A percentile compares a stretch with the other conserved stretches of the same genome.
phyloP scores from a whole-genome alignment of 139 green algal species.

The Edaphochlamys debaryana region DNA sequence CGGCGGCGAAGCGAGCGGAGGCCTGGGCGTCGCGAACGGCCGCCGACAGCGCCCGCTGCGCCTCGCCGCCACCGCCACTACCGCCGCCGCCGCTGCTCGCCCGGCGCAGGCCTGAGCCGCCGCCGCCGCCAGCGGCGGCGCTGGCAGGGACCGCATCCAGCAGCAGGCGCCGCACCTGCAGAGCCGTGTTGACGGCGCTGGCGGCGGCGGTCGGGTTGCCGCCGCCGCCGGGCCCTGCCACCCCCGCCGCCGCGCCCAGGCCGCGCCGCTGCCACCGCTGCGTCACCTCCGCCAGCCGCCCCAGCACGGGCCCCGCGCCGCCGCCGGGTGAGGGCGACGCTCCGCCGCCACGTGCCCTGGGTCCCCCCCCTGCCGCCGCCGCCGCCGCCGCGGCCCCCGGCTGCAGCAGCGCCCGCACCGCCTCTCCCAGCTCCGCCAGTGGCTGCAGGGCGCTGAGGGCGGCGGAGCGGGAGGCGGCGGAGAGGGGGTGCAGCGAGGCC shows the following conservation, averaged over 20 bases:
- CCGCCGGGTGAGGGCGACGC: too few species aligned
- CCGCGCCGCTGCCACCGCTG: neutral
- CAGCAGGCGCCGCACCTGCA: conserved; percentile 23
- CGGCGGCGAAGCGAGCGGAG: neutral
- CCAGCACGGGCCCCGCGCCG: neutral
- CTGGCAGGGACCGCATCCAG: conserved; percentile 7
- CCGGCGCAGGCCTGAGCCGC: neutral
- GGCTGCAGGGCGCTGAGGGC: conserved; percentile 29
- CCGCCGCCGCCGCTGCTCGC: neutral
- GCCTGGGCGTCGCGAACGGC: neutral
- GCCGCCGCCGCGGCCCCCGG: neutral
- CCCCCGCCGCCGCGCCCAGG: neutral
- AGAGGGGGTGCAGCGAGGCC: conserved; percentile 26
- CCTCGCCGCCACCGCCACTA: too few species aligned
- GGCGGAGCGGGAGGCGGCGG: neutral
- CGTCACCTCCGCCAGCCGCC: neutral
- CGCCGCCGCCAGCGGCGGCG: neutral
- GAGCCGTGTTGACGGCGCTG: neutral
- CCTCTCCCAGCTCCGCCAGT: conserved; percentile 28
- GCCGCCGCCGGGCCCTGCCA: neutral
- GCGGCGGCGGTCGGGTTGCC: neutral
- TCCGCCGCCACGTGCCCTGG: too few species aligned
- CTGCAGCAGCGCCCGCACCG: neutral
- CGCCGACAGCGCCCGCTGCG: neutral
- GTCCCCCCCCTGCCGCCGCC: neutral